Percentiles rank a stretch among this genome's conserved stretches.
phyloP scores from a whole-genome alignment of 768 basidiomycete species.

The Clathrus columnatus region DNA sequence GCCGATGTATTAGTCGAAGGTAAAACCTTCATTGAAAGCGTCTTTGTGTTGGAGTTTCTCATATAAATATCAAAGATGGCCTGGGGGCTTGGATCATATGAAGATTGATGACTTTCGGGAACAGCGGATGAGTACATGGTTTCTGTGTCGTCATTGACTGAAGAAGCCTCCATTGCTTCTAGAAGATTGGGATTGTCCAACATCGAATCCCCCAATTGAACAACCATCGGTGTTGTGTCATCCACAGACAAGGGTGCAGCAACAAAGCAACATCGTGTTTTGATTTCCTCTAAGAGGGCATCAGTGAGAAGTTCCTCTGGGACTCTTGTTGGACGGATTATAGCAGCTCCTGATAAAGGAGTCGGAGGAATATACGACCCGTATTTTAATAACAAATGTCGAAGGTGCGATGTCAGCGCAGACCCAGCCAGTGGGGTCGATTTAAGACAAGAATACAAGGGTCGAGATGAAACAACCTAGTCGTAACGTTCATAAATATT shows the following conservation, averaged over 20 bases:
- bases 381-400: constrained; percentile 72
- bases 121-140: constrained; percentile 49
- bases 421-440: constrained; percentile 86
- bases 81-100: constrained; percentile 48
- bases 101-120: constrained; percentile 19
- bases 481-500: neutral
- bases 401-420: constrained; percentile 69
- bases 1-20: constrained; percentile 59
- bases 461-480: constrained; percentile 85
- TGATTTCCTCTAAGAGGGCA: constrained; percentile 78
- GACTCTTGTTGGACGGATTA: constrained; percentile 55
- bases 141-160: constrained; percentile 42
- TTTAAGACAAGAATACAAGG: constrained; percentile 71
- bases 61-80: constrained; percentile 62
- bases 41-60: constrained; percentile 69
- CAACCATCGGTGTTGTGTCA: neutral
- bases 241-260: constrained; percentile 32
- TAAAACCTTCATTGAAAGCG: constrained; percentile 57
- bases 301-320: constrained; percentile 77
- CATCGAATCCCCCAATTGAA: constrained; percentile 11
- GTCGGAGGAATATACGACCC: constrained; percentile 78
- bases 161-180: constrained; percentile 40
- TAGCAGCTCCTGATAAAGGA: constrained; percentile 55
- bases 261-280: constrained; percentile 86
- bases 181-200: constrained; percentile 30